Evolutionary conservation across 2,329 filamentous ascomycete genomes (phyloP).

Genomic region (Aureobasidium melanogenum): DNA sequence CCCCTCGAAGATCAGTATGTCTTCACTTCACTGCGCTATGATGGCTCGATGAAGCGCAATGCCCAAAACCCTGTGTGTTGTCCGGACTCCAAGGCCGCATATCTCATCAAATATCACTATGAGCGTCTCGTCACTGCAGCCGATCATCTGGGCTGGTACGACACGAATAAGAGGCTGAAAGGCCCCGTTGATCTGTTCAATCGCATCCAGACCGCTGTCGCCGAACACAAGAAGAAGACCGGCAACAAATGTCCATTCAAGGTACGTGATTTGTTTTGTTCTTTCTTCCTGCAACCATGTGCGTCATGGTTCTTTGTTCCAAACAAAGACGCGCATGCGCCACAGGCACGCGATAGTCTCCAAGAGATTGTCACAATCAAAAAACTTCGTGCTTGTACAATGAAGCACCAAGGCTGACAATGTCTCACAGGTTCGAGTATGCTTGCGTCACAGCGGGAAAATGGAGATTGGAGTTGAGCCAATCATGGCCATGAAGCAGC

Average conservation of each 20-base stretch:
- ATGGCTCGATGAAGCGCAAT: constrained; percentile 36
- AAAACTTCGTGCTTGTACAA: not conserved
- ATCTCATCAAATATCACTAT: constrained; percentile 69
- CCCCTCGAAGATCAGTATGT: constrained; percentile 30
- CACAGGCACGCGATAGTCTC: constrained; percentile 3
- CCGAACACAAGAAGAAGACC: constrained; percentile 24
- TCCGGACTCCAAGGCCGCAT: constrained; percentile 51
- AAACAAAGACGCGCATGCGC: not conserved
- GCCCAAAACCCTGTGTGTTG: constrained; percentile 38
- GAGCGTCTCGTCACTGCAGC: constrained; percentile 63
- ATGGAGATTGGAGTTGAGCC: constrained; percentile 32
- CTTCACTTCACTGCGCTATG: constrained; percentile 65
- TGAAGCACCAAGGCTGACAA: constrained; percentile 10
- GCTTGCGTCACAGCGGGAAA: constrained; percentile 37
- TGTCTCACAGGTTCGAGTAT: constrained; percentile 42
- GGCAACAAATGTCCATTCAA: constrained; percentile 15
- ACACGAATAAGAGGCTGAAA: constrained; percentile 25
- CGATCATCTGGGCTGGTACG: constrained; percentile 39
- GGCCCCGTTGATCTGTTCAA: constrained; percentile 26
- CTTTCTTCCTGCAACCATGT: not conserved
- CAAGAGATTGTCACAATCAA: not conserved
- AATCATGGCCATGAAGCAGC: constrained; percentile 37
- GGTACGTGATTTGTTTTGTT: constrained; percentile 2
- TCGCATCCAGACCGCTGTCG: constrained; percentile 25
- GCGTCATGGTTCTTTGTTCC: not conserved